Evolutionary conservation across 2,329 filamentous ascomycete species (phyloP).

Genomic region (Colletotrichum chrysophilum): DNA sequence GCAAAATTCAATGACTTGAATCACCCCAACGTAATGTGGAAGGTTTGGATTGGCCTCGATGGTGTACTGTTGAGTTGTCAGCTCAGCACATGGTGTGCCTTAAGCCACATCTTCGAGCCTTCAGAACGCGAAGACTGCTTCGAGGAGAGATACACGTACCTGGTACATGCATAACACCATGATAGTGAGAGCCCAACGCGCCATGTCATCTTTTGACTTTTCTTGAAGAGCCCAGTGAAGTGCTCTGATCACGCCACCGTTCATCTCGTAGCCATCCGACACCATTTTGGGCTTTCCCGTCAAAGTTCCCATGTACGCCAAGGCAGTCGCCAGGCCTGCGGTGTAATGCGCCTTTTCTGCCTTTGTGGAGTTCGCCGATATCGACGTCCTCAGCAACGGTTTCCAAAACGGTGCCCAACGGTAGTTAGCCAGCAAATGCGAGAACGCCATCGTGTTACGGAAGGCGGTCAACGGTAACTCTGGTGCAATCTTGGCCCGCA

Average conservation of each 20-base stretch:
- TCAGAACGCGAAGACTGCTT: too few relatives aligned
- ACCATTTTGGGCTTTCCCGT: not conserved
- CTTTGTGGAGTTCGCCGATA: not conserved
- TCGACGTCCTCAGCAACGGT: not conserved
- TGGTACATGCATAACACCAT: slow-evolving; percentile 4
- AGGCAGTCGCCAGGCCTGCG: not conserved
- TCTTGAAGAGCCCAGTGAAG: not conserved
- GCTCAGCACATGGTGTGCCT: fast-evolving
- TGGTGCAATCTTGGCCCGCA: not conserved
- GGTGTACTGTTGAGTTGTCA: not conserved
- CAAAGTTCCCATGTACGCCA: not conserved
- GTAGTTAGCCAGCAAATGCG: not conserved
- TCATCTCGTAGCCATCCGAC: not conserved
- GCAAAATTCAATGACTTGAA: not conserved
- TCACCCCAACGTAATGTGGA: not conserved
- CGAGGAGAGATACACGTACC: not conserved
- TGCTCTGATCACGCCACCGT: not conserved
- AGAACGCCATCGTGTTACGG: slow-evolving; percentile 6
- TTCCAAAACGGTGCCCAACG: slow-evolving; percentile 10
- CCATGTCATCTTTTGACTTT: not conserved
- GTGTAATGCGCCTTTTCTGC: not conserved
- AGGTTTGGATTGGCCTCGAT: not conserved
- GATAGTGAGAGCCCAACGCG: not conserved
- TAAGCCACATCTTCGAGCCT: too few relatives aligned
- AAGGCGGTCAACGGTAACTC: slow-evolving; percentile 2